These are phyloP conservation scores for Cryptosporidium ryanae DNA, from an alignment of 169 alveolate genomes.

Conservation along the genomic window DNA sequence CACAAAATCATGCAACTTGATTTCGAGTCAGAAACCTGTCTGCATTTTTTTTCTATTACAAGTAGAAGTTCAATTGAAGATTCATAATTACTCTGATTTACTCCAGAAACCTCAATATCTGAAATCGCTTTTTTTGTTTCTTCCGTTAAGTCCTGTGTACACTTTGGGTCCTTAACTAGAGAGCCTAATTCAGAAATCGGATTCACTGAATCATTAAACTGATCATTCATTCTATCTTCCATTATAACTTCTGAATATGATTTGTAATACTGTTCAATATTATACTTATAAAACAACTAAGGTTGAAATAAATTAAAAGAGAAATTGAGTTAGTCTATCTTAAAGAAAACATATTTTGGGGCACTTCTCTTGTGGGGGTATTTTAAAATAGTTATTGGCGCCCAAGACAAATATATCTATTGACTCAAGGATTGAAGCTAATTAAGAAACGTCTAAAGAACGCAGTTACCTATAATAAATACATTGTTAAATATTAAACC, in stretches of 20 bases:
- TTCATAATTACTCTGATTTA: conserved; percentile 24
- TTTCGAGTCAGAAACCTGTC: conserved; percentile 71
- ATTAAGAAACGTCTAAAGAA: too few relatives aligned
- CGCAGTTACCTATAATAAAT: too few relatives aligned
- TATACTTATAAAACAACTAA: too few relatives aligned
- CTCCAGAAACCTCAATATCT: conserved; percentile 24
- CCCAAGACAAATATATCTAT: too few relatives aligned
- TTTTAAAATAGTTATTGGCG: too few relatives aligned
- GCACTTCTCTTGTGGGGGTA: too few relatives aligned
- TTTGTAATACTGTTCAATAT: too few relatives aligned
- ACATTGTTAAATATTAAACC: too few relatives aligned
- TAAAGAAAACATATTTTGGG: too few relatives aligned
- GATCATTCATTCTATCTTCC: conserved; percentile 31
- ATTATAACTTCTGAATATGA: neutral
- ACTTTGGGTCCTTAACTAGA: conserved; percentile 74
- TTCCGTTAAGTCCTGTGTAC: conserved; percentile 61
- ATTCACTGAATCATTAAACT: conserved; percentile 38
- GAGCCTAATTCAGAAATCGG: conserved; percentile 71
- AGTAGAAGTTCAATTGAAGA: conserved; percentile 38
- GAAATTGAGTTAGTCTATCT: too few relatives aligned
- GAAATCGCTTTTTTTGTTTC: conserved; percentile 36
- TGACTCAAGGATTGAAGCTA: too few relatives aligned
- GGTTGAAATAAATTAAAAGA: too few relatives aligned
- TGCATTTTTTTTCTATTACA: conserved; percentile 60
- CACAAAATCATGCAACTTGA: conserved; percentile 57